Evolutionary conservation across 2,329 filamentous ascomycete genomes (phyloP).

Genomic region (Aspergillus sclerotialis): DNA sequence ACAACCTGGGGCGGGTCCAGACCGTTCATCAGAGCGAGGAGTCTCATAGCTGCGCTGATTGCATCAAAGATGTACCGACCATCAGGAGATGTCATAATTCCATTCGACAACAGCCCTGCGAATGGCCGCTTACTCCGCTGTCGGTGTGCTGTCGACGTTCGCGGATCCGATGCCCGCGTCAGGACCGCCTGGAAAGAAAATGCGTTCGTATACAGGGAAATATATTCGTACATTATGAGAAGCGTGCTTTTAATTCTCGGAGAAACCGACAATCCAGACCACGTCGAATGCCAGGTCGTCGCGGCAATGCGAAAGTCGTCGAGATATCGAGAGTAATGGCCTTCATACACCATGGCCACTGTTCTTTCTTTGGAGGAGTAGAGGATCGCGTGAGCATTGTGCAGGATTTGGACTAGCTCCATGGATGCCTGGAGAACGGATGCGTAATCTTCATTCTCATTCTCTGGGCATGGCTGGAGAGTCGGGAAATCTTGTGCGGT

Average conservation of each 20-base stretch:
- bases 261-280: background rate
- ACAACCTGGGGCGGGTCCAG: conserved; percentile 2
- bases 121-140: background rate
- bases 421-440: conserved; percentile 10
- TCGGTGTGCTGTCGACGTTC: no score
- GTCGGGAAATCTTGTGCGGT: conserved; percentile 12
- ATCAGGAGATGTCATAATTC: conserved; percentile 11
- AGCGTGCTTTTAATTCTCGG: background rate
- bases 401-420: conserved; percentile 12
- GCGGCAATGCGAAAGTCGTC: conserved; percentile 10
- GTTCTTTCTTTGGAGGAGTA: conserved; percentile 13
- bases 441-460: conserved; percentile 2
- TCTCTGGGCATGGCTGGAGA: conserved; percentile 4
- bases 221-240: conserved; percentile 3
- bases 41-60: conserved; percentile 7
- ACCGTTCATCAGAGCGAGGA: conserved; percentile 5
- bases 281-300: conserved; percentile 4
- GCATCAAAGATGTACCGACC: conserved; percentile 12
- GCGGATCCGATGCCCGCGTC: background rate
- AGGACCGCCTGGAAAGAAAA: conserved; percentile 12
- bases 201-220: conserved; percentile 8
- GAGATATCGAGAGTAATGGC: conserved; percentile 14
- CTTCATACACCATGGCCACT: conserved; percentile 7
- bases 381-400: conserved; percentile 13
- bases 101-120: conserved; percentile 7